These are phyloP conservation scores for Talaromyces atroroseus DNA, from an alignment of 2,329 filamentous ascomycete genomes.

Conservation along the genomic window DNA sequence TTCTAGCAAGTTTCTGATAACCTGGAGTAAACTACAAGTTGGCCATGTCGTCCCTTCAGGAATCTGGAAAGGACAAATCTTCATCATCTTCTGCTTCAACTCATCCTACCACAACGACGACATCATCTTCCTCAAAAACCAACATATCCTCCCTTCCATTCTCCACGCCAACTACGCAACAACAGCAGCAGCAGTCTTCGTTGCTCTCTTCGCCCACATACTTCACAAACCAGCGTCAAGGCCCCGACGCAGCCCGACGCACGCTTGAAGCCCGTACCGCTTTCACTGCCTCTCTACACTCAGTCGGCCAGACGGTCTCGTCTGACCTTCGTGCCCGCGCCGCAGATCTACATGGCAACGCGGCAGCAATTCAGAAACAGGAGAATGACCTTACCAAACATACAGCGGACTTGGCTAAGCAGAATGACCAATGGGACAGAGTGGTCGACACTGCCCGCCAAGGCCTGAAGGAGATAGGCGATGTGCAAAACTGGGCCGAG, in stretches of 20 bases:
- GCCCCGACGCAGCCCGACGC: constrained; percentile 17
- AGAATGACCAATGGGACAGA: constrained; percentile 51
- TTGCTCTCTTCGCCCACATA: constrained; percentile 19
- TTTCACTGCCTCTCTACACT: constrained; percentile 41
- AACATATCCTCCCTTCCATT: constrained; percentile 5
- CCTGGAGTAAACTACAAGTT: not conserved
- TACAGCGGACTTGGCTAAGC: constrained; percentile 47
- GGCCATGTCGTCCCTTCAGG: not conserved
- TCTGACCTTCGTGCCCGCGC: constrained; percentile 50
- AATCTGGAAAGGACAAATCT: not conserved
- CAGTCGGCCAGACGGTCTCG: constrained; percentile 46
- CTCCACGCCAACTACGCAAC: constrained; percentile 3
- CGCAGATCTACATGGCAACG: constrained; percentile 52
- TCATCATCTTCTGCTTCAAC: not conserved
- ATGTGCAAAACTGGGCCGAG: constrained; percentile 62
- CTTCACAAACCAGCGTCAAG: not conserved
- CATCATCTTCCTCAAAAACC: not conserved
- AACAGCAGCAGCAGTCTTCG: not conserved
- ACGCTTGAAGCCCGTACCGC: constrained; percentile 40
- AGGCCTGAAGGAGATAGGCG: constrained; percentile 58
- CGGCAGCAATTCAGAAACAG: constrained; percentile 49
- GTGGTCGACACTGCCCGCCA: constrained; percentile 50
- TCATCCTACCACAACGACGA: not conserved
- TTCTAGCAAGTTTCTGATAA: not conserved
- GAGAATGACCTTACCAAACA: constrained; percentile 48